Percentiles rank a stretch among this genome's conserved stretches.
These are phyloP conservation scores for Candida nemodendra DNA, from an alignment of 805 yeast genomes.

Conservation along the genomic window DNA sequence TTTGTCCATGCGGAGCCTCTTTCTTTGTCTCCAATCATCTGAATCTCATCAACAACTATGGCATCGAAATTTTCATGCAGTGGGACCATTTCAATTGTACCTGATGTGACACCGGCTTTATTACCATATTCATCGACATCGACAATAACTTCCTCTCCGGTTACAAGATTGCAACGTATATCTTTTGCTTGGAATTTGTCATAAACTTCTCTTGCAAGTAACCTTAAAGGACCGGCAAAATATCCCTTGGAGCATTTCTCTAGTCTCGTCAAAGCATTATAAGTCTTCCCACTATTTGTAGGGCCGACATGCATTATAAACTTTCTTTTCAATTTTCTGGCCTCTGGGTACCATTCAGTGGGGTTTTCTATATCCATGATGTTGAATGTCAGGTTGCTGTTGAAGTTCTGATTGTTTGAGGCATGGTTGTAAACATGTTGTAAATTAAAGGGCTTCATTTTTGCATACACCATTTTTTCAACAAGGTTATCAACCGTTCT, in stretches of 20 bases:
- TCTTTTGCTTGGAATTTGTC: slow-evolving; percentile 72
- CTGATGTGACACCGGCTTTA: slow-evolving; percentile 73
- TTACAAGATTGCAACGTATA: slow-evolving; percentile 74
- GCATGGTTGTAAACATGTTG: slow-evolving; percentile 29
- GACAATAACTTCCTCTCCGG: slow-evolving; percentile 92
- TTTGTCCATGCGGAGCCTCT: slow-evolving; percentile 96
- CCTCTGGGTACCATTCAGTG: slow-evolving; percentile 79
- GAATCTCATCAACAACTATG: slow-evolving; percentile 93
- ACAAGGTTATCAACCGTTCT: slow-evolving; percentile 22
- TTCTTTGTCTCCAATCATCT: slow-evolving; percentile 77
- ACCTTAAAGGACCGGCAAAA: slow-evolving; percentile 91
- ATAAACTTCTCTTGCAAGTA: slow-evolving; percentile 87
- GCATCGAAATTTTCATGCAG: slow-evolving; percentile 67
- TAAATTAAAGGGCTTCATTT: slow-evolving; percentile 30
- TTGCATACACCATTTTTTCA: slow-evolving; percentile 29
- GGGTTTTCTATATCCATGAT: slow-evolving; percentile 55
- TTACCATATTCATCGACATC: slow-evolving; percentile 68
- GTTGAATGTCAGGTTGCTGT: slow-evolving; percentile 33
- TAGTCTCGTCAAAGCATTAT: slow-evolving; percentile 70
- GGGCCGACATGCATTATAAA: slow-evolving; percentile 96
- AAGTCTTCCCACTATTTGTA: slow-evolving; percentile 94
- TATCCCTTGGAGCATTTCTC: slow-evolving; percentile 70
- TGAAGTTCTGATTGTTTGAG: slow-evolving; percentile 33
- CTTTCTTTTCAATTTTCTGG: slow-evolving; percentile 74
- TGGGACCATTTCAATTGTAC: slow-evolving; percentile 95